phyloP scores from a whole-genome alignment of 768 basidiomycete species.

The Stropharia rugosoannulata region DNA sequence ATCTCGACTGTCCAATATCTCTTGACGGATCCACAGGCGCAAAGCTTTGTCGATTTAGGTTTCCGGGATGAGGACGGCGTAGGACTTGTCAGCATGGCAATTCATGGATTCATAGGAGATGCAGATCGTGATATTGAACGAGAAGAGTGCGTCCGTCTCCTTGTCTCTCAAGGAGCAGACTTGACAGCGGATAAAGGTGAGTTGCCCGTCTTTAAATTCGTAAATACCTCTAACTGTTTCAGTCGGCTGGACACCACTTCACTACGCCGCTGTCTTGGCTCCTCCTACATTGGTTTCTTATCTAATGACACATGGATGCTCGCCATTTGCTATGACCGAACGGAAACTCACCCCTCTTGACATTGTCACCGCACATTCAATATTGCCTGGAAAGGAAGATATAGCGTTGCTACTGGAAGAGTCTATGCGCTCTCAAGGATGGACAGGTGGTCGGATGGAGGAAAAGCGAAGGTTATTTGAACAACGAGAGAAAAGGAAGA shows the following conservation, averaged over 20 bases:
- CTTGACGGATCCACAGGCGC: conserved; percentile 65
- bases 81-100: conserved; percentile 72
- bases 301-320: conserved; percentile 90
- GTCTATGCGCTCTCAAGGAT: conserved; percentile 84
- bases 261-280: conserved; percentile 85
- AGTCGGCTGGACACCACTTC: conserved; percentile 96
- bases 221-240: neutral
- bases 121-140: conserved; percentile 84
- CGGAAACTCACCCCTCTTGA: conserved; percentile 86
- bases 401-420: conserved; percentile 86
- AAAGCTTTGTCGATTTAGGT: conserved; percentile 63
- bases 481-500: conserved; percentile 51
- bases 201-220: conserved; percentile 10
- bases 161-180: conserved; percentile 79
- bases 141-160: conserved; percentile 83
- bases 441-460: conserved; percentile 77
- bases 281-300: conserved; percentile 91
- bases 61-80: conserved; percentile 85
- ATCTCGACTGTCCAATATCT: conserved; percentile 70
- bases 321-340: conserved; percentile 72
- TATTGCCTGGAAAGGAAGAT: conserved; percentile 80
- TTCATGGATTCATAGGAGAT: conserved; percentile 82
- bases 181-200: conserved; percentile 64
- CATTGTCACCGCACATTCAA: conserved; percentile 82
- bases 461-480: conserved; percentile 61